phyloP scores from a whole-genome alignment of 2,329 filamentous ascomycete genomes.

The Colletotrichum euphorbiae region DNA sequence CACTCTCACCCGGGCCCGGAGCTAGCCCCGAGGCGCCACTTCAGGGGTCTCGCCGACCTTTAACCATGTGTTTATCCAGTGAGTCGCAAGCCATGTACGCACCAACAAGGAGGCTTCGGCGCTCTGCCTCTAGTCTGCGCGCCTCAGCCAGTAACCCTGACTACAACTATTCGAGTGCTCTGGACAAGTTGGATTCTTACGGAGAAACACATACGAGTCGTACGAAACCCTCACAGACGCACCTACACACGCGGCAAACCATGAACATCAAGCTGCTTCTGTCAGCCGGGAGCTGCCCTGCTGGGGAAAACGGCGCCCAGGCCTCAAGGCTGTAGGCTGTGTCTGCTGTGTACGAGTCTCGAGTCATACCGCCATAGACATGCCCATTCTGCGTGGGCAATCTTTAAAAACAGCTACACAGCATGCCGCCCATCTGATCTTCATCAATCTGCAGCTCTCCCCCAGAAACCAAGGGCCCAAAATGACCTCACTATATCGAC shows the following conservation, averaged over 20 bases:
- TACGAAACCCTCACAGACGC: too few species aligned
- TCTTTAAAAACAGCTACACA: background rate
- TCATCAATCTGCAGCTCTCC: background rate
- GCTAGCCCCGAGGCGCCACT: conserved; percentile 1
- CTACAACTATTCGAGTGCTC: too few species aligned
- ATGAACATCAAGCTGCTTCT: too few species aligned
- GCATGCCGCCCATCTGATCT: conserved; percentile 18
- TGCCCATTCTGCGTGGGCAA: conserved; percentile 5
- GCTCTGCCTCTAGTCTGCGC: too few species aligned
- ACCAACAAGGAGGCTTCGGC: background rate
- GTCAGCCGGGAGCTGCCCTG: too few species aligned
- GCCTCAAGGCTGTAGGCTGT: too few species aligned
- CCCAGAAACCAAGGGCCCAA: conserved; percentile 10
- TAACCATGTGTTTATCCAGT: conserved; percentile 1
- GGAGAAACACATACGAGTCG: too few species aligned
- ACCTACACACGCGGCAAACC: too few species aligned
- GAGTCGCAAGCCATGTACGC: background rate
- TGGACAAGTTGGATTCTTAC: too few species aligned
- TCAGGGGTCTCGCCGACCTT: conserved; percentile 2
- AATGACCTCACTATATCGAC: conserved; percentile 7
- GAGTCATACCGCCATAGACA: conserved; percentile 11
- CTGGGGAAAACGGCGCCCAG: too few species aligned
- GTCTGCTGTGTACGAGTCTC: too few species aligned
- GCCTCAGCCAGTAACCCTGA: too few species aligned
- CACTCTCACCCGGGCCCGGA: conserved; percentile 11